phyloP scores from a whole-genome alignment of 2,329 filamentous ascomycete species.

The Xylariaceae sp. region DNA sequence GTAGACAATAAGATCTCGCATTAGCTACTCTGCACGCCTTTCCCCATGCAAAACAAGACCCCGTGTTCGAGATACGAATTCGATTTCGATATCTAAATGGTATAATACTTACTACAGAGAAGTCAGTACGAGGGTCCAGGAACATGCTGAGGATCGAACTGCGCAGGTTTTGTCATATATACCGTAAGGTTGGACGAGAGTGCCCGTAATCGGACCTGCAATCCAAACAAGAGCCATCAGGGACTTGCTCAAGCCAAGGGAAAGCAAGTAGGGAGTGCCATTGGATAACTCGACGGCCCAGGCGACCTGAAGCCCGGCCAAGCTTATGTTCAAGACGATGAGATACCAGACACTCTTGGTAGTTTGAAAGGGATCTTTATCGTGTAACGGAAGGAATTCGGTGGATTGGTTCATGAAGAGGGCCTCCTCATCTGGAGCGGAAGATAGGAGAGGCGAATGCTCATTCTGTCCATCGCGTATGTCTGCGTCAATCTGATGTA shows the following conservation, averaged over 20 bases:
- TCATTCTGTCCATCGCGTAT: conserved; percentile 3
- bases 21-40: too few species aligned
- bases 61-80: too few species aligned
- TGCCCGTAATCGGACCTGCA: conserved; percentile 74
- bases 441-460: conserved; percentile 45
- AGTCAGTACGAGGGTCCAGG: too few species aligned
- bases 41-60: too few species aligned
- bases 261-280: conserved; percentile 80
- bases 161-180: too few species aligned
- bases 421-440: conserved; percentile 36
- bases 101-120: too few species aligned
- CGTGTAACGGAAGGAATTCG: conserved; percentile 31
- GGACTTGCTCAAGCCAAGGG: conserved; percentile 78
- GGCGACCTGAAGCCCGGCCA: conserved; percentile 87
- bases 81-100: too few species aligned
- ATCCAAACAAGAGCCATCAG: conserved; percentile 84
- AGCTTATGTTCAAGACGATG: conserved; percentile 78
- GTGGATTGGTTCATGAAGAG: conserved; percentile 32
- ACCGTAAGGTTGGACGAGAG: conserved; percentile 72
- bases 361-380: conserved; percentile 51
- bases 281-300: conserved; percentile 96
- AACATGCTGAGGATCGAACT: too few species aligned
- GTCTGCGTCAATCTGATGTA: background rate
- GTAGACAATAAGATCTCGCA: too few species aligned
- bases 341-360: conserved; percentile 85